phyloP scores from a whole-genome alignment of 139 green algal genomes.

The Tetratostichococcus sp. region DNA sequence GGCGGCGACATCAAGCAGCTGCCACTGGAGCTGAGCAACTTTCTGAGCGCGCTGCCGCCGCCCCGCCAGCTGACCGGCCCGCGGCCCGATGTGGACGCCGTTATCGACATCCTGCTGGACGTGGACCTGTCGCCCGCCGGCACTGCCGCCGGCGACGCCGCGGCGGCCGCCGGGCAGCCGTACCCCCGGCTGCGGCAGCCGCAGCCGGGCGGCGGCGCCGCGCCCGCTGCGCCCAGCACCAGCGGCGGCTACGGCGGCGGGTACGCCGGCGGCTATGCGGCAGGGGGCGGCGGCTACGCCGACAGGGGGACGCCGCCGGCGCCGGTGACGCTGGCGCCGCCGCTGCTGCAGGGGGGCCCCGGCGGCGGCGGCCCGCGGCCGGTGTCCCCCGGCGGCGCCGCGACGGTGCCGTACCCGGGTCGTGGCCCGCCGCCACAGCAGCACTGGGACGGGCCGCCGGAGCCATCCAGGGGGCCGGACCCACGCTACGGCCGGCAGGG shows the following conservation, averaged over 20 bases:
- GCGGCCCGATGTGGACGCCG: conserved; percentile 17
- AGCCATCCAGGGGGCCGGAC: background rate
- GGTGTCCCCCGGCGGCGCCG: background rate
- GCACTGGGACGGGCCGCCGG: background rate
- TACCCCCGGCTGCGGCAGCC: background rate
- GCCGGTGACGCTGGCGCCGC: background rate
- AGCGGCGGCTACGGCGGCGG: background rate
- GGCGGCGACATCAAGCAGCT: conserved; percentile 27
- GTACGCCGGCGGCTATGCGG: too few species aligned
- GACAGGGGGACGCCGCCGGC: background rate
- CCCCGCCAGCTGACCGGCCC: conserved; percentile 26
- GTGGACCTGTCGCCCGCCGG: conserved; percentile 23
- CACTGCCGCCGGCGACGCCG: background rate
- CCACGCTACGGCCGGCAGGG: background rate
- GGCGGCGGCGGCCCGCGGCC: background rate
- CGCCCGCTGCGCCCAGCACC: too few species aligned
- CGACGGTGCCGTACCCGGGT: background rate
- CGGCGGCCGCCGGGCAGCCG: too few species aligned
- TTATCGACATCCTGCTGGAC: conserved; percentile 40
- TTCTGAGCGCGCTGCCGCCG: conserved; percentile 48
- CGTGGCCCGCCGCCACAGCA: background rate
- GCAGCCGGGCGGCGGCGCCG: too few species aligned
- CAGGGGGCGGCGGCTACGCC: too few species aligned
- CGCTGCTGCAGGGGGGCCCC: too few species aligned
- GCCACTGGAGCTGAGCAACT: conserved; percentile 39